These are phyloP conservation scores for Cryphonectria radicalis DNA, from an alignment of 2,329 filamentous ascomycete genomes.

Conservation along the genomic window DNA sequence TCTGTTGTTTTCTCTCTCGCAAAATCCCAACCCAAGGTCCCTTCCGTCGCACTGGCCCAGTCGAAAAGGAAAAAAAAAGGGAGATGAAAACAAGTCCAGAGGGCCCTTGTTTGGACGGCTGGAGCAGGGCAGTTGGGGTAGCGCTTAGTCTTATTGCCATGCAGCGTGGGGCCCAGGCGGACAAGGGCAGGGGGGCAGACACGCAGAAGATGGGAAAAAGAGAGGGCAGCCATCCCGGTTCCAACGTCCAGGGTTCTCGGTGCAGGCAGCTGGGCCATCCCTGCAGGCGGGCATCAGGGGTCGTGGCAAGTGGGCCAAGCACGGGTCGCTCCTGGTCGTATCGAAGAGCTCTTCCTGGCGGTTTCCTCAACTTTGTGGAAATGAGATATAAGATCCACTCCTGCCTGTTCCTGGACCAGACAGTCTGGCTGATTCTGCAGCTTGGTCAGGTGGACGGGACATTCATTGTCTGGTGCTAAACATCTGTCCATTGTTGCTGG, in stretches of 20 bases:
- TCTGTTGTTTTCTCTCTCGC: constrained; percentile 16
- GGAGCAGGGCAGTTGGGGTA: constrained; percentile 20
- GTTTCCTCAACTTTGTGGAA: constrained; percentile 4
- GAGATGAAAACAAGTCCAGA: constrained; percentile 18
- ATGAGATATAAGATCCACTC: constrained; percentile 14
- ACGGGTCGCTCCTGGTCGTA: constrained; percentile 7
- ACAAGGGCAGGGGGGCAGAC: not conserved
- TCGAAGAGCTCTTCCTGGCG: constrained; percentile 1
- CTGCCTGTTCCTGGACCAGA: constrained; percentile 9
- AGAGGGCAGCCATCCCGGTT: constrained; percentile 12
- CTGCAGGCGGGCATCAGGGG: constrained; percentile 8
- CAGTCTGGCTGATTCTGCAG: constrained; percentile 16
- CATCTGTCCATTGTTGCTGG: constrained; percentile 2
- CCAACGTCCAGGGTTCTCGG: constrained; percentile 17
- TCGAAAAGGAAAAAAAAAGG: constrained; percentile 8
- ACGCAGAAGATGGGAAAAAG: not conserved
- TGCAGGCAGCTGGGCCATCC: constrained; percentile 14
- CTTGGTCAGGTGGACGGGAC: constrained; percentile 11
- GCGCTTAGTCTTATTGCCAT: constrained; percentile 31
- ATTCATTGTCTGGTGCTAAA: not conserved
- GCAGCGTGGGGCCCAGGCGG: constrained; percentile 16
- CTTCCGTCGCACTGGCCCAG: constrained; percentile 17
- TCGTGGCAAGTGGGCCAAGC: constrained; percentile 3
- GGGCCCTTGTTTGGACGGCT: constrained; percentile 12
- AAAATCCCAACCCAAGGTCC: constrained; percentile 4